A percentile compares a stretch with the other conserved stretches of the same genome.
These are phyloP conservation scores for Wickerhamomyces queroliae DNA, from an alignment of 805 yeast genomes.

Conservation along the genomic window DNA sequence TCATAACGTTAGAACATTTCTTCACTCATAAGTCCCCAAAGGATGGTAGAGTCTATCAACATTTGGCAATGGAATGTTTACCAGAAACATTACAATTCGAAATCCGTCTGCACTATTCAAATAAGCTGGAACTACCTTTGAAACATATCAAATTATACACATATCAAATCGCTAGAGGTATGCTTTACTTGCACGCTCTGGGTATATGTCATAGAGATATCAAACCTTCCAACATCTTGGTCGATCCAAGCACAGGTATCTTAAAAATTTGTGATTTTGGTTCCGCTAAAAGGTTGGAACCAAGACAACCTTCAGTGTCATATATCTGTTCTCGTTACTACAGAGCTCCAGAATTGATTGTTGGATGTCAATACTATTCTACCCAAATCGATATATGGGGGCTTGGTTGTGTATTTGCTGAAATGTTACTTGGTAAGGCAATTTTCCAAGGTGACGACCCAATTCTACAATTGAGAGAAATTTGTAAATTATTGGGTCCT, in stretches of 20 bases:
- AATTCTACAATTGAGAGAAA: conserved; percentile 81
- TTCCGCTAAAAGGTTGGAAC: conserved; percentile 73
- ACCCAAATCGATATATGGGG: conserved; percentile 98
- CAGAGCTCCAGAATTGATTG: conserved; percentile 92
- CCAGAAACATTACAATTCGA: conserved; percentile 78
- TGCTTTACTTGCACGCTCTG: conserved; percentile 75
- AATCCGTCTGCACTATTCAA: conserved; percentile 60
- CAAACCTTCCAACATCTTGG: conserved; percentile 76
- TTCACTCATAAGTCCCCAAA: conserved; percentile 60
- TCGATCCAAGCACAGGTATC: conserved; percentile 61
- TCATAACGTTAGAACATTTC: conserved; percentile 62
- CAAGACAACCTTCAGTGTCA: conserved; percentile 82
- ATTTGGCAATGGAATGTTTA: conserved; percentile 80
- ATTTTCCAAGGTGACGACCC: conserved; percentile 95
- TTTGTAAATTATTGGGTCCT: conserved; percentile 85
- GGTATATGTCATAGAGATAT: conserved; percentile 83
- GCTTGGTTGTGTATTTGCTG: conserved; percentile 93
- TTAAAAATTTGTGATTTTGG: conserved; percentile 84
- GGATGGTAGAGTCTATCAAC: conserved; percentile 68
- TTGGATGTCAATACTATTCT: conserved; percentile 83
- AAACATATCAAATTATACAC: conserved; percentile 73
- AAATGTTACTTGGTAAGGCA: conserved; percentile 86
- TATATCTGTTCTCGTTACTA: conserved; percentile 95
- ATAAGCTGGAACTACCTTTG: conserved; percentile 58
- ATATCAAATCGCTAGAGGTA: conserved; percentile 76